A percentile compares a stretch with the other conserved stretches of the same genome.
Evolutionary conservation across 2,329 filamentous ascomycete species (phyloP).

Genomic region (Ascomycota sp.): DNA sequence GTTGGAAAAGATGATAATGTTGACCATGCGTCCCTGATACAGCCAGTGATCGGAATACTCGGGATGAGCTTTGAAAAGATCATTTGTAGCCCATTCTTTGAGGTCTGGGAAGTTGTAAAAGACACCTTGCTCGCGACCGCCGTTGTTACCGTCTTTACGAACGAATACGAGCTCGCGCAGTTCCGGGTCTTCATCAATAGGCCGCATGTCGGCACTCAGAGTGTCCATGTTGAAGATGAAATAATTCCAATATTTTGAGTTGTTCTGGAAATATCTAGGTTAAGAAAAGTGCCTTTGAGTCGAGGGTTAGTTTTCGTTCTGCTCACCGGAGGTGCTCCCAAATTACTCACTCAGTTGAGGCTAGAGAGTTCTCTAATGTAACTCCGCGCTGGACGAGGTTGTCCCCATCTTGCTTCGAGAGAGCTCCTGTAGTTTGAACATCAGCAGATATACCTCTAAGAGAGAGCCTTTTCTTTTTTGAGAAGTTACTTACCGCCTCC

Average conservation of each 20-base stretch:
- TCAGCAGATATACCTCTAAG: too few species aligned
- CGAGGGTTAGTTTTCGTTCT: background rate
- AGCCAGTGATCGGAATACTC: constrained; percentile 12
- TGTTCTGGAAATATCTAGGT: constrained; percentile 12
- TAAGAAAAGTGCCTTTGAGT: constrained; percentile 14
- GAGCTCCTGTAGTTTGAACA: constrained; percentile 12
- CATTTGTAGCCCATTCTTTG: constrained; percentile 15
- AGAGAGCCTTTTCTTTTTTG: too few species aligned
- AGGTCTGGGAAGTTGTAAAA: constrained; percentile 17
- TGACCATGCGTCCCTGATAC: constrained; percentile 16
- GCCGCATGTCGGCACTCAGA: constrained; percentile 20
- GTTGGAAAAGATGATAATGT: constrained; percentile 20
- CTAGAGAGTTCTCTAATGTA: constrained; percentile 15
- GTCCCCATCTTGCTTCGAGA: constrained; percentile 17
- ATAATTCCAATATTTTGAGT: constrained; percentile 19
- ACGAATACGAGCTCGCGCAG: constrained; percentile 15
- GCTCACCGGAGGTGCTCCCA: too few species aligned
- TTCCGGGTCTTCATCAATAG: constrained; percentile 1
- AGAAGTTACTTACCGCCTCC: constrained; percentile 17
- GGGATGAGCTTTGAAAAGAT: constrained; percentile 16
- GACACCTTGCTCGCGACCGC: constrained; percentile 13
- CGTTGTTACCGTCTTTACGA: constrained; percentile 13
- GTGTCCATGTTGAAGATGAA: constrained; percentile 20
- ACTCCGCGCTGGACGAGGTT: constrained; percentile 15
- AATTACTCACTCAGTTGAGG: constrained; percentile 19